Base-by-base conservation (phyloP, 768 basidiomycete species). In the Sarcodon sp. region DNA sequence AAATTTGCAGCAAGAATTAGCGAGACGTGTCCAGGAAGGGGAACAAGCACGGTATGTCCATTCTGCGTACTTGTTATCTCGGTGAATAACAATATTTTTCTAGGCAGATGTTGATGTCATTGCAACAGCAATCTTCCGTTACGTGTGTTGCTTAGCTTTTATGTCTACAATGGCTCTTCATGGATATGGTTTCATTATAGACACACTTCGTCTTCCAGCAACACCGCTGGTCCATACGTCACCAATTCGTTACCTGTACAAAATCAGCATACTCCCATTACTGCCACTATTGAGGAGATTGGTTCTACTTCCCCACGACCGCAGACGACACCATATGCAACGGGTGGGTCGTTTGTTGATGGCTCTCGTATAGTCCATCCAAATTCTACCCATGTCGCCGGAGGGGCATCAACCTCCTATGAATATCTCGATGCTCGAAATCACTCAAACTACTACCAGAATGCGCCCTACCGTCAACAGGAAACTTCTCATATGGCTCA, bases 41-140 rank as follows among this genome's bases (percentile, higher is more conserved):
- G 63, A 67, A 15, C 59, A 69, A 47, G 77, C 76, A 35, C 63
- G 67, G 75, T 69, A 49, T 51, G 68, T 59, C 7, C 13, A 1
- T 18, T 16, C 8, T 31, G 45, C 7, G 32, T 6, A 33, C 3
- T 7, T 9, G n/a, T n/a, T 34, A 16, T 3, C 16, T 11, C 34
- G 44, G 44, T 51, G 9, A n/a, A 32, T 2, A 32, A 10, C 5
- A 7, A 11, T 33, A 7, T 11, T 8, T 32, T 49, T 51, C 36
- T 33, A 47, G 9, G 33, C 51, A 37, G 49, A 51, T 45, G 37
- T 47, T 2, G 43, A 54, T 21, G 8, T 52, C 2, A 33, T 45
- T 39, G 7, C 50, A 35, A 27, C 37, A 43, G 34, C 15, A 35
- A 33, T 41, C 46, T 35, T n/a, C 41, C 21, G 6, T 8, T n/a